Percentiles rank a stretch among this genome's conserved stretches.
These are phyloP conservation scores for Saccharum spontaneum DNA, from an alignment of 176 grass and related monocot genomes.

Conservation along the genomic window DNA sequence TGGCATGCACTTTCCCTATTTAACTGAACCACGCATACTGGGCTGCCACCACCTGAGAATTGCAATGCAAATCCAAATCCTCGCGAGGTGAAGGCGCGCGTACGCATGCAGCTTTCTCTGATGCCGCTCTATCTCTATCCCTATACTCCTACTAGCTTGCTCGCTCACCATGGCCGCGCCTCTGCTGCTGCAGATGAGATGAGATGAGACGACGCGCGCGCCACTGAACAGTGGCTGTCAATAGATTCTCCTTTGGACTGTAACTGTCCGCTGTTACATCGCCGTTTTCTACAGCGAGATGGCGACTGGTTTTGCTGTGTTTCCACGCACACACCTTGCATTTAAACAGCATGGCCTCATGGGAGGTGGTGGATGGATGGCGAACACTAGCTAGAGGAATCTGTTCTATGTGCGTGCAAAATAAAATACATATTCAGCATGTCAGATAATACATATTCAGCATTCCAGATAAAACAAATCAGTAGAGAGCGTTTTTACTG, in stretches of 20 bases:
- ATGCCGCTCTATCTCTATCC: background rate
- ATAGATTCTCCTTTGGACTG: conserved; percentile 53
- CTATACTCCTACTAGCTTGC: background rate
- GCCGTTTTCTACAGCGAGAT: background rate
- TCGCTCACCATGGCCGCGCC: conserved; percentile 21
- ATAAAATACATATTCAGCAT: background rate
- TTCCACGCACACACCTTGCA: background rate
- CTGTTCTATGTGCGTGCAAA: background rate
- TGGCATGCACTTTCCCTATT: conserved; percentile 43
- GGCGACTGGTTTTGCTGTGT: background rate
- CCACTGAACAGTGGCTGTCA: conserved; percentile 36
- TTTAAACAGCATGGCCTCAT: conserved; percentile 17
- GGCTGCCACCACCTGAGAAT: too few relatives aligned
- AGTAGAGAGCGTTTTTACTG: background rate
- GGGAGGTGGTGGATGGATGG: conserved; percentile 1
- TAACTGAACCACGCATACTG: too few relatives aligned
- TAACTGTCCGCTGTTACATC: conserved; percentile 34
- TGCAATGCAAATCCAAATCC: background rate
- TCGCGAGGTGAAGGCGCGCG: conserved; percentile 7
- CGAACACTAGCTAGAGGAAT: background rate
- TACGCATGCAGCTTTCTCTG: conserved; percentile 9
- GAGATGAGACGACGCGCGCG: background rate
- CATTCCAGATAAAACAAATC: background rate
- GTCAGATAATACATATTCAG: background rate
- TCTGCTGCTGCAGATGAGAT: background rate